phyloP scores from a whole-genome alignment of 352 stramenopile genomes.

The Aphanomyces euteiches region DNA sequence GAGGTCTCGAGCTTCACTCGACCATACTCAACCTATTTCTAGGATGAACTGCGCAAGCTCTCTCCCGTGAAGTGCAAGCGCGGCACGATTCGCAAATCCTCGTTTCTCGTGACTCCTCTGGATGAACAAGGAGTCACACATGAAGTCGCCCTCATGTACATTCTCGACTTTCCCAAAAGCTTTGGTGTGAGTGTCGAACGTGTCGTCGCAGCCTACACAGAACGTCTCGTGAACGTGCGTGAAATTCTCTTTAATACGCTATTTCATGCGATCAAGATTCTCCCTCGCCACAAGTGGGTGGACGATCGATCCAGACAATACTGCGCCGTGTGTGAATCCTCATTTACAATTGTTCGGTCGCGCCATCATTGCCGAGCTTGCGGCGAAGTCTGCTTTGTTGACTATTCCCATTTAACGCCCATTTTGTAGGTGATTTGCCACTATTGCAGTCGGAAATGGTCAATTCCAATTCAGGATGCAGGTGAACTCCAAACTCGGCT shows the following conservation, averaged over 20 bases:
- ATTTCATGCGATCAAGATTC: slow-evolving; percentile 61
- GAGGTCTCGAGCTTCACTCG: slow-evolving; percentile 64
- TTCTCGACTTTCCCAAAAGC: slow-evolving; percentile 82
- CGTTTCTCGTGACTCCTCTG: slow-evolving; percentile 58
- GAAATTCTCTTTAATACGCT: slow-evolving; percentile 82
- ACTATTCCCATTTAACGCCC: not conserved
- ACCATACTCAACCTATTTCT: slow-evolving; percentile 42
- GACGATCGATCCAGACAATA: slow-evolving; percentile 41
- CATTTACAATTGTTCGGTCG: slow-evolving; percentile 69
- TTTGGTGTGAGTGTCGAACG: slow-evolving; percentile 56
- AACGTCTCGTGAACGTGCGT: slow-evolving; percentile 71
- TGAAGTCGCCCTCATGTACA: slow-evolving; percentile 80
- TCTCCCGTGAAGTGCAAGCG: slow-evolving; percentile 68
- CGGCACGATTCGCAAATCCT: slow-evolving; percentile 74
- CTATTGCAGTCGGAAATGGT: slow-evolving; percentile 79
- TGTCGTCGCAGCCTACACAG: slow-evolving; percentile 76
- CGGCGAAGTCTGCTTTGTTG: slow-evolving; percentile 39
- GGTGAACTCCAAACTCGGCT: slow-evolving; percentile 65
- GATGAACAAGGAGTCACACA: slow-evolving; percentile 44
- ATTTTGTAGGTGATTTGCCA: slow-evolving; percentile 50
- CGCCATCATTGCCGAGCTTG: slow-evolving; percentile 80
- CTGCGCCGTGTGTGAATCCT: slow-evolving; percentile 60
- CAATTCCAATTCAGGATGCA: slow-evolving; percentile 51
- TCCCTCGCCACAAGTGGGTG: slow-evolving; percentile 54
- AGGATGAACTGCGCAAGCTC: slow-evolving; percentile 10